These are phyloP conservation scores for Astrothelium subdiscretum DNA, from an alignment of 495 filamentous ascomycete species.

Conservation along the genomic window DNA sequence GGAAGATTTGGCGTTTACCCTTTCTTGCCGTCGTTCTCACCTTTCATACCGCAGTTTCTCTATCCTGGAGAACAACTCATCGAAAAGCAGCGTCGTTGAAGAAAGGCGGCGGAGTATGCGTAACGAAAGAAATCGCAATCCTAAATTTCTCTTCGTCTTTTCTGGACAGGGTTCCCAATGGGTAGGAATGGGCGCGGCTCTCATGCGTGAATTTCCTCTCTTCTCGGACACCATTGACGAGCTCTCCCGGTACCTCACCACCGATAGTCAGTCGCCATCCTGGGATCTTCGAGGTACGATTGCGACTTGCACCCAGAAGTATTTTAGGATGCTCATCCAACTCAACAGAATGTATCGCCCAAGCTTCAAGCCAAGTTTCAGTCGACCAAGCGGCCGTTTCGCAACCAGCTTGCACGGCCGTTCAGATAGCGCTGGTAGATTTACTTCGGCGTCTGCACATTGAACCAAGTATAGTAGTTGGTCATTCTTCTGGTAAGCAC, in stretches of 20 bases:
- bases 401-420: constrained; percentile 18
- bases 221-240: not conserved
- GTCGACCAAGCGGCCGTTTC: constrained; percentile 7
- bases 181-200: constrained; percentile 25
- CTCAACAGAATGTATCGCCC: too few relatives aligned
- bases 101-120: too few relatives aligned
- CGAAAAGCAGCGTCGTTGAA: too few relatives aligned
- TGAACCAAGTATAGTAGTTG: constrained; percentile 31
- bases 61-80: too few relatives aligned
- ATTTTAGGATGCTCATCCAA: too few relatives aligned
- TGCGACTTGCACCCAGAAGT: too few relatives aligned
- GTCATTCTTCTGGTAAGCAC: constrained; percentile 56
- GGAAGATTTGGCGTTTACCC: too few relatives aligned
- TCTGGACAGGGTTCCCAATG: constrained; percentile 39
- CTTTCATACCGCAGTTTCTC: too few relatives aligned
- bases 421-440: constrained; percentile 17
- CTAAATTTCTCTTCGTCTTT: constrained; percentile 20
- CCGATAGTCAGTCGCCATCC: not conserved
- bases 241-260: not conserved
- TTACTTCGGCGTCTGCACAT: constrained; percentile 21
- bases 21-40: too few relatives aligned
- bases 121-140: too few relatives aligned
- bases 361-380: too few relatives aligned
- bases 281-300: too few relatives aligned
- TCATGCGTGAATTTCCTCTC: not conserved